Percentiles rank a stretch among this genome's conserved stretches.
Evolutionary conservation across 257 asterid genomes (phyloP).

Genomic region (Plantago elongata): DNA sequence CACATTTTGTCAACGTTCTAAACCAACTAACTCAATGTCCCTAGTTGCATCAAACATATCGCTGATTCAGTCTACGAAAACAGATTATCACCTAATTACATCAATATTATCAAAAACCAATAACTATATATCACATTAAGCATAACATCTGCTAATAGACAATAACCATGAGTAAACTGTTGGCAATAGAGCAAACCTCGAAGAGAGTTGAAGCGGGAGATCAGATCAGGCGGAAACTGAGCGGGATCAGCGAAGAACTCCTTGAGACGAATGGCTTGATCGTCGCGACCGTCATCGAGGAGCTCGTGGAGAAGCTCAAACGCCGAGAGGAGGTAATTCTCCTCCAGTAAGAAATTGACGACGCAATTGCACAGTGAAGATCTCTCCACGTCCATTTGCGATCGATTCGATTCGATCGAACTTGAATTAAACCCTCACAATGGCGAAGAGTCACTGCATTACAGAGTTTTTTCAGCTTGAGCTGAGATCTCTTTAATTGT

Average conservation of each 20-base stretch:
- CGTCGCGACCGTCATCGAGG: slow-evolving; percentile 87
- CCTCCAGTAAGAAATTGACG: slow-evolving; percentile 85
- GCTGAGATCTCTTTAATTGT: too few species aligned
- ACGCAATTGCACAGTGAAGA: slow-evolving; percentile 96
- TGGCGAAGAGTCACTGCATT: too few species aligned
- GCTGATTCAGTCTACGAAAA: too few species aligned
- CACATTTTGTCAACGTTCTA: too few species aligned
- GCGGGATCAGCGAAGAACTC: slow-evolving; percentile 77
- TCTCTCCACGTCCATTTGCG: slow-evolving; percentile 86
- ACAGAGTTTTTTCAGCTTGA: too few species aligned
- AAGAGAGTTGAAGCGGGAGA: slow-evolving; percentile 73
- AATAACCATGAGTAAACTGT: background rate
- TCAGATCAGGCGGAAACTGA: slow-evolving; percentile 87
- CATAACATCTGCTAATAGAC: slow-evolving; percentile 1
- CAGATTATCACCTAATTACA: too few species aligned
- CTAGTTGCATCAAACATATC: too few species aligned
- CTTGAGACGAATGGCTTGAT: slow-evolving; percentile 88
- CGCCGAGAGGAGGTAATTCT: slow-evolving; percentile 85
- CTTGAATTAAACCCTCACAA: too few species aligned
- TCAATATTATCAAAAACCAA: too few species aligned
- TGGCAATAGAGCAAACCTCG: slow-evolving; percentile 45
- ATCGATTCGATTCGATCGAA: too few species aligned
- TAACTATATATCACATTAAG: too few species aligned
- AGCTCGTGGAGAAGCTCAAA: slow-evolving; percentile 97
- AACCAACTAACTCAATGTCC: too few species aligned